Conservation (phyloP, 208 protist genomes). For the Acanthamoeba sp. region DNA sequence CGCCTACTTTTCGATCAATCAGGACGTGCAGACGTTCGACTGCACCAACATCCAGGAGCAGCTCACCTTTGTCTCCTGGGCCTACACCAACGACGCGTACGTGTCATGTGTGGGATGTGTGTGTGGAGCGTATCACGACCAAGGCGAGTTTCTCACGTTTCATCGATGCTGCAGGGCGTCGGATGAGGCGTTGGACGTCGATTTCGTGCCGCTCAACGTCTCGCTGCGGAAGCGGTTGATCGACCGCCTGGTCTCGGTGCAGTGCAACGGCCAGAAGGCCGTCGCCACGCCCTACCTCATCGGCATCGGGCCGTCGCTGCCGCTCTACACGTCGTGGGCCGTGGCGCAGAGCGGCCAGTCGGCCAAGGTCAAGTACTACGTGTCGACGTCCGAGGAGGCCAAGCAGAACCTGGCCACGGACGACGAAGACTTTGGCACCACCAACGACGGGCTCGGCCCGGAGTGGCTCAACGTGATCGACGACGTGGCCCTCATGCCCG, state of each 20-base stretch:
- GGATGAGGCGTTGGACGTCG: neutral
- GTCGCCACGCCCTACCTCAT: neutral
- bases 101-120: neutral
- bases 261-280: slow-evolving; percentile 26
- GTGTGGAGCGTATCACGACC: neutral
- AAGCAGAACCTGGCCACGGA: neutral
- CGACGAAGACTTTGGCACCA: slow-evolving; percentile 37
- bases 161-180: neutral
- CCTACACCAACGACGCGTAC: slow-evolving; percentile 41
- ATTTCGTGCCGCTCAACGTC: slow-evolving; percentile 13
- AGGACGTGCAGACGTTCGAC: slow-evolving; percentile 21
- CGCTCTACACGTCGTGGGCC: neutral
- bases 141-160: neutral
- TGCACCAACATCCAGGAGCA: slow-evolving; percentile 45
- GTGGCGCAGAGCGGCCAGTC: neutral
- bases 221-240: slow-evolving; percentile 6
- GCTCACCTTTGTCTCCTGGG: slow-evolving; percentile 28
- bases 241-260: neutral
- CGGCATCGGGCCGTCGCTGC: neutral
- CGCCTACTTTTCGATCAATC: slow-evolving; percentile 14
- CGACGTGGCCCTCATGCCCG: slow-evolving; percentile 8
- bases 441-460: neutral
- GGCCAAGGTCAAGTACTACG: slow-evolving; percentile 39
- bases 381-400: neutral
- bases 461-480: neutral